These are phyloP conservation scores for Ceratopteris richardii DNA, from an alignment of 75 land plant genomes.

Conservation along the genomic window DNA sequence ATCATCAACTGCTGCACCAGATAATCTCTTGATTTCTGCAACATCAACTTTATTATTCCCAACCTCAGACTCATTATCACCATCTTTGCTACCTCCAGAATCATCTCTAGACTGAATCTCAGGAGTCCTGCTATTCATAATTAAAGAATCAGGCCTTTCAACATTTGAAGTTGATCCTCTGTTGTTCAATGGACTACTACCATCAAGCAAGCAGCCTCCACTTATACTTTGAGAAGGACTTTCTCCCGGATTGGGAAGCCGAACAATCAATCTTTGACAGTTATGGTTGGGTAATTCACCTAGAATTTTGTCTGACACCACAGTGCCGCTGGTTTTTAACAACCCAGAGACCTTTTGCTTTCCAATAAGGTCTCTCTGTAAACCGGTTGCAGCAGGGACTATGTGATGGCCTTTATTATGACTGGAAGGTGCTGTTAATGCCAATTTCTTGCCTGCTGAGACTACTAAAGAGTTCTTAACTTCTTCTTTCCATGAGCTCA, in stretches of 20 bases:
- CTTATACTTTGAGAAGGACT: slow-evolving; percentile 58
- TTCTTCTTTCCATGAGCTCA: slow-evolving; percentile 62
- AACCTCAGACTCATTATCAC: slow-evolving; percentile 43
- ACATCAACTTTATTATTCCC: slow-evolving; percentile 27
- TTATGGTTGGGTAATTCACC: slow-evolving; percentile 16
- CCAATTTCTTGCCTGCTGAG: slow-evolving; percentile 29
- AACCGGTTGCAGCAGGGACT: slow-evolving; percentile 26
- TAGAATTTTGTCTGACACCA: slow-evolving; percentile 8
- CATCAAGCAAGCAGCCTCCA: slow-evolving; percentile 57
- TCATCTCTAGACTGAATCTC: slow-evolving; percentile 17
- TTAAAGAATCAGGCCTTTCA: slow-evolving; percentile 48
- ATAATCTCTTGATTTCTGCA: slow-evolving; percentile 34
- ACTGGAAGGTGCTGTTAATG: slow-evolving; percentile 6
- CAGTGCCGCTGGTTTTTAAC: slow-evolving; percentile 10
- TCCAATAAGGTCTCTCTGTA: slow-evolving; percentile 40
- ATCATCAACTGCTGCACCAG: slow-evolving; percentile 28
- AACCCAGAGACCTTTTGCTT: slow-evolving; percentile 28
- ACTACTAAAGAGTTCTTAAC: slow-evolving; percentile 54
- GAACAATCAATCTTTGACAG: slow-evolving; percentile 67
- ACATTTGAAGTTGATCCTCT: slow-evolving; percentile 52
- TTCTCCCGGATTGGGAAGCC: slow-evolving; percentile 71
- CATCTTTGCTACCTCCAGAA: slow-evolving; percentile 27
- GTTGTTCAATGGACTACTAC: slow-evolving; percentile 19
- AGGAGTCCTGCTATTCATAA: slow-evolving; percentile 25
- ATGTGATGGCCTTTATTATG: slow-evolving; percentile 4